Evolutionary conservation across 768 basidiomycete genomes (phyloP).

Genomic region (Russula griseocarnosa): DNA sequence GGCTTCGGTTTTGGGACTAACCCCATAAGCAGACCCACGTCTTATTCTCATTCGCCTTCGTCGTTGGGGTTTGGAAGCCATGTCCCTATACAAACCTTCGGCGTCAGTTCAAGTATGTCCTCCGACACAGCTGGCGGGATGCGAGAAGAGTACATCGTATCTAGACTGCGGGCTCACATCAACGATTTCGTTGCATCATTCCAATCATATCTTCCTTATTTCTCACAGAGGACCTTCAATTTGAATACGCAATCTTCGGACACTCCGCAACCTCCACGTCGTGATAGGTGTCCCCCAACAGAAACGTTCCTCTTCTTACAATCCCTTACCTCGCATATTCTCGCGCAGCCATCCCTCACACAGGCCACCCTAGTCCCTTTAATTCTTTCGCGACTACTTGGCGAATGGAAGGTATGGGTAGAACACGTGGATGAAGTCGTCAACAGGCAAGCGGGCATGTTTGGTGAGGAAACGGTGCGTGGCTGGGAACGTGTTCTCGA

Average conservation of each 20-base stretch:
- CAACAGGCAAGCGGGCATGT: constrained; percentile 75
- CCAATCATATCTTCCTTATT: constrained; percentile 81
- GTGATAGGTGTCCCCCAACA: constrained; percentile 63
- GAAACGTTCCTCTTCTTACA: constrained; percentile 73
- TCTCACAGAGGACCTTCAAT: constrained; percentile 48
- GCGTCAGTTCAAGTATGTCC: constrained; percentile 17
- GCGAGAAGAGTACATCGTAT: constrained; percentile 77
- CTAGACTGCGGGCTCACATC: constrained; percentile 69
- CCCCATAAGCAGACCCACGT: constrained; percentile 22
- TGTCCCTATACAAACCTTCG: constrained; percentile 26
- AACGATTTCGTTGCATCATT: constrained; percentile 72
- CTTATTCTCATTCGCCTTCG: constrained; percentile 16
- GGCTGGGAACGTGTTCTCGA: constrained; percentile 70
- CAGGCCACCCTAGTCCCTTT: constrained; percentile 54
- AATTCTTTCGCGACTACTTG: constrained; percentile 57
- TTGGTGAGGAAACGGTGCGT: constrained; percentile 63
- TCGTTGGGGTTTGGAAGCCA: constrained; percentile 32
- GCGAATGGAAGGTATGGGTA: constrained; percentile 81
- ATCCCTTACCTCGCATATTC: constrained; percentile 60
- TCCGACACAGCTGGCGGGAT: constrained; percentile 43
- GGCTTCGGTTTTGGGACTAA: constrained; percentile 34
- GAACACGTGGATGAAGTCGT: constrained; percentile 63
- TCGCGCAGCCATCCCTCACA: constrained; percentile 63
- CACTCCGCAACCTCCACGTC: constrained; percentile 48
- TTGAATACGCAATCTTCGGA: constrained; percentile 31